Base-by-base conservation (phyloP, 352 stramenopile genomes). In the Pythium brassicae region DNA sequence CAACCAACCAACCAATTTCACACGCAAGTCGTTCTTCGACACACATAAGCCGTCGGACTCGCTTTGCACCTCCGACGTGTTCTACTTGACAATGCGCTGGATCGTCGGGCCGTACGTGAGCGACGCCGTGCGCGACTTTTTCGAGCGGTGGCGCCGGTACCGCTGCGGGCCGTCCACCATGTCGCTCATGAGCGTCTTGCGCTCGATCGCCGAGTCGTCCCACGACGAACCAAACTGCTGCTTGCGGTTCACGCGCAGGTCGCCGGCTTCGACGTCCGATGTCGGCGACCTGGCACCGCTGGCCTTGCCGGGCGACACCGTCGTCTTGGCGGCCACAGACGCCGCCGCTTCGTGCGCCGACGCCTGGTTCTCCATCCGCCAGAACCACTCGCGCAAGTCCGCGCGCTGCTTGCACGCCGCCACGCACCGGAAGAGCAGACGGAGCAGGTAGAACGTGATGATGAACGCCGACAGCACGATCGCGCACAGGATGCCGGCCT, bases 141-240 rank as follows among this genome's bases (percentile, higher is more conserved):
- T 79, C n/a, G 57, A 45, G 50, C 62, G 70, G 48, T 72, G 68
- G 8, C 62, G 65, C 37, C 60, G 60, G 10, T 76, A 68, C 20
- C 76, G 77, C 2, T 78, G 72, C 35, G 63, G 58, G 0, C 63
- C 64, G 35, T 76, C 65, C 11, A 78, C 45, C 53, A 88, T 68
- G 34, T 87, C 78, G 37, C 75, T 75, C n/a, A 83, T 61, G n/a
- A 93, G 57, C 35, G 83, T 89, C 53, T 88, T 90, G 26, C 83
- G 75, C 53, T 93, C 78, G 22, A 93, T 89, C 12, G 83, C 79
- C 45, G 69, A 74, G 50, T 93, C 83, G 53, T 93, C 83, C 75
- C 76, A 89, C 4, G 78, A 90, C 34, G 76, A 80, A 4, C 83
- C 83, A 59, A 93, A 90, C 46, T 86, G 80, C 35, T 86, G 72